Evolutionary conservation across 345 rosid species (phyloP).

Genomic region (sweet orange (Citrus sinensis)): DNA sequence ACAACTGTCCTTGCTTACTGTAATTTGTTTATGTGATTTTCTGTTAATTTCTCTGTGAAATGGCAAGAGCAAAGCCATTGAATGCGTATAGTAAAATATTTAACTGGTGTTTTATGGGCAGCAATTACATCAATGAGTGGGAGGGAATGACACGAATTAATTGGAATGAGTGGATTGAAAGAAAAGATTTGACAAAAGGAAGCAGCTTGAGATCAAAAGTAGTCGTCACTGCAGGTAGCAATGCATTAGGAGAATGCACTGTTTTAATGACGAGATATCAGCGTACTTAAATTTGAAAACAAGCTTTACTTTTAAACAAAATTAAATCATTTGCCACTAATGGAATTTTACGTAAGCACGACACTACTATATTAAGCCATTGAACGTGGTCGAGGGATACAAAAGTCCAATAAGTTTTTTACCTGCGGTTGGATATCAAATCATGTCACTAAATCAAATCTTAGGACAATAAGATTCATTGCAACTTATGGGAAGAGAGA

Average conservation of each 20-base stretch:
- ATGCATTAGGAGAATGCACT: background rate
- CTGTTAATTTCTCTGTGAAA: background rate
- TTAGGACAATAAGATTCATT: background rate
- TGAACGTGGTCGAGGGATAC: background rate
- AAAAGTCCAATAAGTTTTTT: background rate
- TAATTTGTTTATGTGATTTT: background rate
- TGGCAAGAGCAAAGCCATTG: background rate
- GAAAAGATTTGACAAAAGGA: conserved; percentile 11
- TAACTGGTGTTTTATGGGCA: background rate
- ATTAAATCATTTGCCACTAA: background rate
- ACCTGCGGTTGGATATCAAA: background rate
- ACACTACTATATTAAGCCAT: background rate
- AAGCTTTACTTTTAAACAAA: background rate
- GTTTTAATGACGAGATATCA: background rate
- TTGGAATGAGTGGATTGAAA: conserved; percentile 11
- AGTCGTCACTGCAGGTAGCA: background rate
- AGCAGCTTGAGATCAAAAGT: conserved; percentile 2
- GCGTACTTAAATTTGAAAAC: background rate
- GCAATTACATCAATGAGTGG: background rate
- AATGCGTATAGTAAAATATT: background rate
- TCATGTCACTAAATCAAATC: background rate
- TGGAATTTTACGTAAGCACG: background rate
- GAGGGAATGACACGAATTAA: background rate
- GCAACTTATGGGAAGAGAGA: background rate
- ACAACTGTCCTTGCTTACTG: no score